Conservation (phyloP, 2,329 filamentous ascomycete species). For the Chalaropsis thielavioides region DNA sequence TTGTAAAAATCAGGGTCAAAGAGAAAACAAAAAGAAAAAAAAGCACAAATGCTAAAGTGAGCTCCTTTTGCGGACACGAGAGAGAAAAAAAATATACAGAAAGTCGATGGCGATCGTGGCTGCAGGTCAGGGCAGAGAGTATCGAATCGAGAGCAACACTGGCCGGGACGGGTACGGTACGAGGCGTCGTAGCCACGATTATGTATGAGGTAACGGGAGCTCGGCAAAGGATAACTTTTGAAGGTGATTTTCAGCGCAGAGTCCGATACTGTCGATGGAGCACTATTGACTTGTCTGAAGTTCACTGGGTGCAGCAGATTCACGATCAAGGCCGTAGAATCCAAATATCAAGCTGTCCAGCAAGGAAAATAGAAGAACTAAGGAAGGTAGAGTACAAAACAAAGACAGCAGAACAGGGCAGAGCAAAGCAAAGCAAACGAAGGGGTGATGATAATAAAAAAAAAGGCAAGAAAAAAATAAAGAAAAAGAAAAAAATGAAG, state of each 20-base stretch:
- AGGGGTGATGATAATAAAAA: constrained; percentile 2
- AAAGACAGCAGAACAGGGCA: neutral
- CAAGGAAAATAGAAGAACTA: neutral
- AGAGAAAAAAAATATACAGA: neutral
- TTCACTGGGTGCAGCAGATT: constrained; percentile 12
- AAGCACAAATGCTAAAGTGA: neutral
- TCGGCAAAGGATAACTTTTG: constrained; percentile 1
- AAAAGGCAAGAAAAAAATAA: constrained; percentile 7
- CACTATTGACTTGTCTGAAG: neutral
- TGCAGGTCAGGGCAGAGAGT: neutral
- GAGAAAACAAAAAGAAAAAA: neutral
- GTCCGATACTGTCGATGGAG: neutral
- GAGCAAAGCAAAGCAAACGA: neutral
- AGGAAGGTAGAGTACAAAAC: constrained; percentile 5
- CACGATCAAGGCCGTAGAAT: constrained; percentile 9
- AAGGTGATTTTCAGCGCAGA: neutral
- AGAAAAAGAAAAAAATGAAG: constrained; percentile 1
- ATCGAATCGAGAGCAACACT: neutral
- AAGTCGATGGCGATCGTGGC: neutral
- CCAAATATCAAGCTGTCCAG: constrained; percentile 15
- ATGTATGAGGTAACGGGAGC: neutral
- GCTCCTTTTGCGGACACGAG: neutral
- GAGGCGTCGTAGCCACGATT: neutral
- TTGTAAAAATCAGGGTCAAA: neutral
- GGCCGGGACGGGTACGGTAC: neutral